Base-by-base conservation (phyloP, 345 rosid genomes). In the Eucalyptus albens region DNA sequence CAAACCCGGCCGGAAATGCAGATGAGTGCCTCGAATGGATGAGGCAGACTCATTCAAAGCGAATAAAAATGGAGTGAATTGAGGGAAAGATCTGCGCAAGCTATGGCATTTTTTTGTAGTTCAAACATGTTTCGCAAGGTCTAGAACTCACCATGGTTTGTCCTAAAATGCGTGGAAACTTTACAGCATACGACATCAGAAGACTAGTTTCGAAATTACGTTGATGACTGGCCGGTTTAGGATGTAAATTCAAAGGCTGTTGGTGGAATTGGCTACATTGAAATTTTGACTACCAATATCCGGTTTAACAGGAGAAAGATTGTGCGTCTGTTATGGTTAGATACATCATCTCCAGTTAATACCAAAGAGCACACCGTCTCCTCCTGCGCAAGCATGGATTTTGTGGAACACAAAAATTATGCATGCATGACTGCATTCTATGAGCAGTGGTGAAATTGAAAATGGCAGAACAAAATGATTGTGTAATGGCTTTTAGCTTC, bases 1-100 rank as follows among this genome's bases (percentile, higher is more conserved):
- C 97, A 42, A 92, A 95, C 90, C 97, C 97, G 16, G 88, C 92
- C 11, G 96, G 97, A 47, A 93, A 96, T 50, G 89, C 94, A 1
- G 97, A 96, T 83, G 97, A 97, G 93, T 96, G 97, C 91, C 93
- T 96, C n/a, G 97, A 95, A 42, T 97, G 99, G 99, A 97, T 97
- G 97, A 95, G 90, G 91, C 91, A 95, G 92, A 91, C 94, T 15
- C 92, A 95, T 90, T 91, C 89, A 45, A 97, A 97, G 93, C 95
- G 98, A 15, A 88, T 91, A 87, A 94, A 92, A 92, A 91, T 88
- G 81, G 93, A 93, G 89, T 94, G 90, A 91, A 60, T 62, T 50
- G 62, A 45, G 19, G 37, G 37, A 65, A n/a, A 65, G 77, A 40
- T n/a, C 40, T n/a, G 11, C 1, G 11, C 21, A n/a, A 65, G 77